Evolutionary conservation across 768 basidiomycete genomes (phyloP).

Genomic region (Paxillus ammoniavirescens): DNA sequence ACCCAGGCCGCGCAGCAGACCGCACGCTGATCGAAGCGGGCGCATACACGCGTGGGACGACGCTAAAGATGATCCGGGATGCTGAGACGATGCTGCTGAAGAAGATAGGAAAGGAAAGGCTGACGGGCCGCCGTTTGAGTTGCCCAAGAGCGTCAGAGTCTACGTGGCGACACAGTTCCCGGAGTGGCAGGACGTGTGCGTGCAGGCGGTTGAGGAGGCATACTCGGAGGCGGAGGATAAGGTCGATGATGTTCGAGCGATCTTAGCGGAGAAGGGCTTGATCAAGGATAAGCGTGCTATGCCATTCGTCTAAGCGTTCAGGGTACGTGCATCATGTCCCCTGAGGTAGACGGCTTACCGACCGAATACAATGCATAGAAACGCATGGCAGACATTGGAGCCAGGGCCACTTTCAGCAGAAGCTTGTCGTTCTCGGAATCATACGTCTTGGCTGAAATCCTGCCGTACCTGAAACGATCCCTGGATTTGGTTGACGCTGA

Average conservation of each 20-base stretch:
- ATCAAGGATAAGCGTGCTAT: slow-evolving; percentile 95
- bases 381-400: slow-evolving; percentile 77
- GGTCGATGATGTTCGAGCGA: slow-evolving; percentile 81
- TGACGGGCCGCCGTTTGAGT: slow-evolving; percentile 60
- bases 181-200: slow-evolving; percentile 87
- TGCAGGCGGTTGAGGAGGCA: slow-evolving; percentile 69
- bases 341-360: background rate
- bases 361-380: slow-evolving; percentile 46
- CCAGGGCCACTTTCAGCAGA: slow-evolving; percentile 77
- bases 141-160: slow-evolving; percentile 81
- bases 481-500: slow-evolving; percentile 70
- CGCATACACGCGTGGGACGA: slow-evolving; percentile 83
- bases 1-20: slow-evolving; percentile 58
- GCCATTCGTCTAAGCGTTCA: slow-evolving; percentile 93
- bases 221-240: slow-evolving; percentile 55
- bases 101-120: slow-evolving; percentile 67
- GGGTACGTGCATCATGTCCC: slow-evolving; percentile 49
- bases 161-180: slow-evolving; percentile 92
- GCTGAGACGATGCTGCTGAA: slow-evolving; percentile 79
- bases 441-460: slow-evolving; percentile 63
- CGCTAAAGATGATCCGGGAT: slow-evolving; percentile 90
- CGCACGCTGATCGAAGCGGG: slow-evolving; percentile 67
- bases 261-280: slow-evolving; percentile 67
- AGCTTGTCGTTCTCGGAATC: slow-evolving; percentile 81
- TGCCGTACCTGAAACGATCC: slow-evolving; percentile 80